Conservation (phyloP, 1,284 basidiomycete species). For the Moesziomyces antarcticus region DNA sequence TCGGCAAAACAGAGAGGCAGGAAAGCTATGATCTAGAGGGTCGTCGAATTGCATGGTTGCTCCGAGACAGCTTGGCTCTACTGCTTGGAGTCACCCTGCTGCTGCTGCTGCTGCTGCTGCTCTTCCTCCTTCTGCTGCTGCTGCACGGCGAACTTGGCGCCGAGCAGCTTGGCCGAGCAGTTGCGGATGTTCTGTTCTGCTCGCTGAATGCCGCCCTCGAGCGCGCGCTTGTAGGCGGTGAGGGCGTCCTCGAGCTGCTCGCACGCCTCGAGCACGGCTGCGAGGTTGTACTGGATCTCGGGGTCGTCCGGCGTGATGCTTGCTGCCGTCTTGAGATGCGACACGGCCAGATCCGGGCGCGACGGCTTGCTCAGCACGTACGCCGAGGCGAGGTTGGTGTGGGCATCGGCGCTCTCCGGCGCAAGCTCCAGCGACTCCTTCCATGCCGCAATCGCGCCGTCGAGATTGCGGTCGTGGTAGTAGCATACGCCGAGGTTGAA, state of each 20-base stretch:
- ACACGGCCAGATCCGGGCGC: slow-evolving; percentile 87
- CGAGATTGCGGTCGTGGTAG: slow-evolving; percentile 79
- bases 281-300: slow-evolving; percentile 93
- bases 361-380: slow-evolving; percentile 88
- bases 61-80: background rate
- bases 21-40: too few species aligned
- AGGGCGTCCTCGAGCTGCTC: slow-evolving; percentile 83
- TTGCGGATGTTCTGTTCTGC: slow-evolving; percentile 87
- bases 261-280: slow-evolving; percentile 87
- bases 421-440: slow-evolving; percentile 72
- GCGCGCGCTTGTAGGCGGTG: slow-evolving; percentile 80
- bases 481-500: slow-evolving; percentile 90
- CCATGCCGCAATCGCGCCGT: slow-evolving; percentile 57
- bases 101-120: slow-evolving; percentile 22
- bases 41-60: background rate
- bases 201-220: slow-evolving; percentile 77
- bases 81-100: slow-evolving; percentile 1
- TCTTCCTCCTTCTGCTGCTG: slow-evolving; percentile 35
- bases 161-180: slow-evolving; percentile 73
- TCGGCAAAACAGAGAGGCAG: too few species aligned
- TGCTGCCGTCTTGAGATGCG: slow-evolving; percentile 79
- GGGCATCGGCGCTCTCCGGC: slow-evolving; percentile 87
- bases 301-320: slow-evolving; percentile 89
- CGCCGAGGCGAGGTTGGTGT: slow-evolving; percentile 92
- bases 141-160: slow-evolving; percentile 39